These are phyloP conservation scores for Isatis tinctoria DNA, from an alignment of 345 rosid species.

Conservation along the genomic window DNA sequence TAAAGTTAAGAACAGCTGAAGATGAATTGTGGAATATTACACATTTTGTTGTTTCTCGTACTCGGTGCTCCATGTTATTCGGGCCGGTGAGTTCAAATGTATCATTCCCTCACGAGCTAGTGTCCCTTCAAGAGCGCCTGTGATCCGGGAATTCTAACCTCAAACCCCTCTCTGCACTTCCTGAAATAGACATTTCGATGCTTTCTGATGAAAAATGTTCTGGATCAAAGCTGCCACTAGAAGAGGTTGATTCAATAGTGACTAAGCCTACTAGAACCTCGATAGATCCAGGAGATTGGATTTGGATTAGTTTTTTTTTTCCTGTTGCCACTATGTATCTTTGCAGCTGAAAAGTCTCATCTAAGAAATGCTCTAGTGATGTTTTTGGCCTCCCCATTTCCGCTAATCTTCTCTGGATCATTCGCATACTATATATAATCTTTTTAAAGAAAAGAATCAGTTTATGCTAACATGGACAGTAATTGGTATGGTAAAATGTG, in stretches of 20 bases:
- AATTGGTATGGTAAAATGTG: neutral
- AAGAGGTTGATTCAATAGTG: slow-evolving; percentile 31
- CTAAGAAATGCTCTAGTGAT: too few relatives aligned
- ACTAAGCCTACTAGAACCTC: slow-evolving; percentile 45
- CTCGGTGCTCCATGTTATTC: neutral
- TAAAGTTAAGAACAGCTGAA: neutral
- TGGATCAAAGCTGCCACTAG: slow-evolving; percentile 46
- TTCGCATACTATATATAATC: too few relatives aligned
- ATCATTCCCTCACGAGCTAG: slow-evolving; percentile 86
- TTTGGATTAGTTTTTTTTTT: slow-evolving; percentile 70
- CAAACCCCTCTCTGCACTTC: slow-evolving; percentile 88
- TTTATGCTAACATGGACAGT: neutral
- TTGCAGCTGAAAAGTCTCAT: too few relatives aligned
- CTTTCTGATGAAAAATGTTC: slow-evolving; percentile 60
- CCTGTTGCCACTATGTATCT: slow-evolving; percentile 74
- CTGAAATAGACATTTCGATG: slow-evolving; percentile 53
- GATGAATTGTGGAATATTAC: neutral
- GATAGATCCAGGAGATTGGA: slow-evolving; percentile 53
- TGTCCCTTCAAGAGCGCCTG: slow-evolving; percentile 86
- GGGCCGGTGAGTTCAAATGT: slow-evolving; percentile 40
- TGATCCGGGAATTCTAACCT: slow-evolving; percentile 80
- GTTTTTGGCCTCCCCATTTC: too few relatives aligned
- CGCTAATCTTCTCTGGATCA: too few relatives aligned
- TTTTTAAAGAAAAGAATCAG: neutral
- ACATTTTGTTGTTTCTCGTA: slow-evolving; percentile 7